Percentiles rank a stretch among this genome's conserved stretches.
These are phyloP conservation scores for Annulohypoxylon moriforme DNA, from an alignment of 495 filamentous ascomycete species.

Conservation along the genomic window DNA sequence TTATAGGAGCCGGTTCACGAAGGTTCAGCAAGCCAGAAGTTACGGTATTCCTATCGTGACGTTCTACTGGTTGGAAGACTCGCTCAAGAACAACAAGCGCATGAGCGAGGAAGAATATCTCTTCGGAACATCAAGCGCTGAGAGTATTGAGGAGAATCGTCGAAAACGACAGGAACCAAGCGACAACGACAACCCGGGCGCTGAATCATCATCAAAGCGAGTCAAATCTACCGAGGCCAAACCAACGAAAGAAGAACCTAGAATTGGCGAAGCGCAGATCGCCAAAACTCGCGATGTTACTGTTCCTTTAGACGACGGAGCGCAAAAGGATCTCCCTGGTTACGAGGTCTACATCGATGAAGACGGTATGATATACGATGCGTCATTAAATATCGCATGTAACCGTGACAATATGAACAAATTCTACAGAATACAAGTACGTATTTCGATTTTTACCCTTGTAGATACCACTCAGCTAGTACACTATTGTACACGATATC, in stretches of 20 bases:
- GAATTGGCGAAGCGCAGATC: constrained; percentile 52
- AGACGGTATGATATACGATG: constrained; percentile 72
- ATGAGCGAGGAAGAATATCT: constrained; percentile 57
- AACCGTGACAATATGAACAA: constrained; percentile 82
- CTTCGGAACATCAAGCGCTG: constrained; percentile 35
- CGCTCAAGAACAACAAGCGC: constrained; percentile 55
- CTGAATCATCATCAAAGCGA: constrained; percentile 25
- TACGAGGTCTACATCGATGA: constrained; percentile 73
- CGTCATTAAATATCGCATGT: constrained; percentile 67
- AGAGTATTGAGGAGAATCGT: neutral
- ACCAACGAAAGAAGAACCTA: constrained; percentile 25
- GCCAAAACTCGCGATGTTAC: constrained; percentile 56
- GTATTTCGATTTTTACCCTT: neutral
- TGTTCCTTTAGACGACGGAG: constrained; percentile 60
- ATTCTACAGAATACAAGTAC: constrained; percentile 73
- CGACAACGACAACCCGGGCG: constrained; percentile 3
- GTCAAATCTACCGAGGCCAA: constrained; percentile 50
- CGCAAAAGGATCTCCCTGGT: constrained; percentile 40
- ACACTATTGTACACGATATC: constrained; percentile 21
- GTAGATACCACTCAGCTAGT: constrained; percentile 4
- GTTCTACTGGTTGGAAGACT: constrained; percentile 71
- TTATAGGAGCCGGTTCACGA: constrained; percentile 58
- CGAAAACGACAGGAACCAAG: neutral
- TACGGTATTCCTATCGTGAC: constrained; percentile 67
- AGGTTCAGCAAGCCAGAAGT: constrained; percentile 63